Evolutionary conservation across 2,329 filamentous ascomycete genomes (phyloP).

Genomic region (Ascochyta clinopodiicola): DNA sequence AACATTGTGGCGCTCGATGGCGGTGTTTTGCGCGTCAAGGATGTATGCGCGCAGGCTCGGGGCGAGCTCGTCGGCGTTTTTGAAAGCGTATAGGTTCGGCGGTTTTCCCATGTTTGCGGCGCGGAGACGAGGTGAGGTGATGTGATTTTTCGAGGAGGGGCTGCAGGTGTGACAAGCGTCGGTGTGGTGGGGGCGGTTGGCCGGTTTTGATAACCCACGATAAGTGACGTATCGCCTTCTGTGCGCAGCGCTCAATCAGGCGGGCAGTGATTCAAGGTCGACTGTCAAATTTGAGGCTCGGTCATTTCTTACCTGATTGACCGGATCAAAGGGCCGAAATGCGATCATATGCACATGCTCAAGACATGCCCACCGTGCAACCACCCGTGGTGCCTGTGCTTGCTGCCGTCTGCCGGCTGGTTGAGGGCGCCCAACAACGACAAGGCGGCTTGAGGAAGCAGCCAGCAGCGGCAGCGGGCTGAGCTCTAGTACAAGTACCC

Average conservation of each 20-base stretch:
- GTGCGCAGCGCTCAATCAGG: conserved; percentile 7
- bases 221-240: conserved; percentile 18
- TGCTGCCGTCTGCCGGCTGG: not conserved
- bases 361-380: not conserved
- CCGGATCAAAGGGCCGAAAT: conserved; percentile 4
- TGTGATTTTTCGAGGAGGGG: conserved; percentile 13
- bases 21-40: conserved; percentile 79
- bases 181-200: conserved; percentile 3
- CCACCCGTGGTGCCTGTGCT: conserved; percentile 2
- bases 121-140: conserved; percentile 7
- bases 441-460: conserved; percentile 3
- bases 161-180: conserved; percentile 8
- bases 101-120: conserved; percentile 48
- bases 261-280: not conserved
- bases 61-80: conserved; percentile 72
- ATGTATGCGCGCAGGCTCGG: conserved; percentile 81
- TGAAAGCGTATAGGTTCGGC: conserved; percentile 79
- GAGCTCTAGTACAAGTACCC: conserved; percentile 16
- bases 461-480: not conserved
- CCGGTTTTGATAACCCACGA: conserved; percentile 13
- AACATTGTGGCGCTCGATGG: conserved; percentile 76
- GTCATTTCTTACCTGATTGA: not conserved
- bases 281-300: conserved; percentile 1
- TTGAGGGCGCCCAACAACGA: conserved; percentile 10
- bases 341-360: not conserved